Conservation (phyloP, 768 basidiomycete species). For the Dioszegia crocea region DNA sequence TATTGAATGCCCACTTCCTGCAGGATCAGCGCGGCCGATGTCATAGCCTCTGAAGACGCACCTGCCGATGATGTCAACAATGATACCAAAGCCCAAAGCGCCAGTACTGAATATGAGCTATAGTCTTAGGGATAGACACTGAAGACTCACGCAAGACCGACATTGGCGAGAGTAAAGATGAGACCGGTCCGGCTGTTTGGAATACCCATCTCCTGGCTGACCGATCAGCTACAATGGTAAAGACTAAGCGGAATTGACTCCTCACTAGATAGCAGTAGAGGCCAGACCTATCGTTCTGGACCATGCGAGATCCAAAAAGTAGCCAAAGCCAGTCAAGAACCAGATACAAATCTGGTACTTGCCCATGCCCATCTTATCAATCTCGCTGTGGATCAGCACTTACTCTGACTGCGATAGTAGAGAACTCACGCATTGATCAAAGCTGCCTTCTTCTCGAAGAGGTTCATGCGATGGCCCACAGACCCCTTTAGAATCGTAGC, state of each 20-base stretch:
- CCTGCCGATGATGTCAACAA: slow-evolving; percentile 49
- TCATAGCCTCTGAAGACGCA: background rate
- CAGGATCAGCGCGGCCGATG: background rate
- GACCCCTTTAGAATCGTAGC: slow-evolving; percentile 28
- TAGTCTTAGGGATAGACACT: background rate
- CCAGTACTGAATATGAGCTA: slow-evolving; percentile 28
- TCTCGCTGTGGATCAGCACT: slow-evolving; percentile 25
- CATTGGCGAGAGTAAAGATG: slow-evolving; percentile 48
- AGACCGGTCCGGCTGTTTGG: slow-evolving; percentile 25
- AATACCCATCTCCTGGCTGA: slow-evolving; percentile 38
- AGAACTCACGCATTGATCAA: slow-evolving; percentile 47
- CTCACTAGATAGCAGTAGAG: slow-evolving; percentile 39
- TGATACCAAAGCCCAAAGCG: slow-evolving; percentile 46
- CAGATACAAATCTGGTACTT: slow-evolving; percentile 48
- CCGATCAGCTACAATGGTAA: slow-evolving; percentile 7
- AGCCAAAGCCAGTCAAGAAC: slow-evolving; percentile 50
- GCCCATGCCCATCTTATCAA: slow-evolving; percentile 45
- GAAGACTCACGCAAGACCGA: slow-evolving; percentile 38
- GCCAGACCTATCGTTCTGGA: slow-evolving; percentile 47
- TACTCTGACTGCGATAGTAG: no score
- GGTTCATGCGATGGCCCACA: slow-evolving; percentile 24
- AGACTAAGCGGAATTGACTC: no score
- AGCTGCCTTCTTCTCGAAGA: slow-evolving; percentile 48
- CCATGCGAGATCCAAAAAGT: slow-evolving; percentile 49
- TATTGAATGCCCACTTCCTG: slow-evolving; percentile 51